Conservation (phyloP, 345 rosid species). For the Viola odorata region DNA sequence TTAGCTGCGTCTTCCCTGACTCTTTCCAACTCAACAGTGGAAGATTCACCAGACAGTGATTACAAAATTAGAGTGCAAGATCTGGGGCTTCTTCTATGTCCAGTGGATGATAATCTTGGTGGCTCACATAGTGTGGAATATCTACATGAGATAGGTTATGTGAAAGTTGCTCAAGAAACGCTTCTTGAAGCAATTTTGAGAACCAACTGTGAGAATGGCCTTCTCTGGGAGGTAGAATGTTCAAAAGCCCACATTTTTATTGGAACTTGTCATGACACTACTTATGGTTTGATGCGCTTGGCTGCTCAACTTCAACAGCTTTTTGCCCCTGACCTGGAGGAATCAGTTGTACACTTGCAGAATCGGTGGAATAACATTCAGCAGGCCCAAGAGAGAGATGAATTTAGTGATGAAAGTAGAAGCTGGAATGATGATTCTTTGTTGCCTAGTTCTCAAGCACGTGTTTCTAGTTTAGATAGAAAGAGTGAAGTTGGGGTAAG, state of each 20-base stretch:
- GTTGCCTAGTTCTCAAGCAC: constrained; percentile 36
- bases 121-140: constrained; percentile 50
- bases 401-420: constrained; percentile 30
- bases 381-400: constrained; percentile 41
- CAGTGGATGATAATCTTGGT: constrained; percentile 40
- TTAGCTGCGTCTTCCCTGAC: constrained; percentile 80
- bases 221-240: constrained; percentile 77
- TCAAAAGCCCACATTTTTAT: constrained; percentile 54
- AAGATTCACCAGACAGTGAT: constrained; percentile 38
- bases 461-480: constrained; percentile 23
- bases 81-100: constrained; percentile 79
- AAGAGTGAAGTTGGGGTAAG: constrained; percentile 23
- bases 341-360: constrained; percentile 77
- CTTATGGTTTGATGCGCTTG: constrained; percentile 65
- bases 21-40: constrained; percentile 40
- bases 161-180: constrained; percentile 73
- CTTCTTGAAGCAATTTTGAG: constrained; percentile 59
- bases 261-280: constrained; percentile 87
- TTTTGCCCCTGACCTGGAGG: constrained; percentile 89
- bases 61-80: constrained; percentile 67
- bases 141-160: constrained; percentile 63
- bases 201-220: constrained; percentile 47
- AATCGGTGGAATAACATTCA: constrained; percentile 67
- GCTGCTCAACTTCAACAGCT: constrained; percentile 74
- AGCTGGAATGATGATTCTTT: constrained; percentile 20